These are phyloP conservation scores for Agrocybe praecox DNA, from an alignment of 768 basidiomycete genomes.

Conservation along the genomic window DNA sequence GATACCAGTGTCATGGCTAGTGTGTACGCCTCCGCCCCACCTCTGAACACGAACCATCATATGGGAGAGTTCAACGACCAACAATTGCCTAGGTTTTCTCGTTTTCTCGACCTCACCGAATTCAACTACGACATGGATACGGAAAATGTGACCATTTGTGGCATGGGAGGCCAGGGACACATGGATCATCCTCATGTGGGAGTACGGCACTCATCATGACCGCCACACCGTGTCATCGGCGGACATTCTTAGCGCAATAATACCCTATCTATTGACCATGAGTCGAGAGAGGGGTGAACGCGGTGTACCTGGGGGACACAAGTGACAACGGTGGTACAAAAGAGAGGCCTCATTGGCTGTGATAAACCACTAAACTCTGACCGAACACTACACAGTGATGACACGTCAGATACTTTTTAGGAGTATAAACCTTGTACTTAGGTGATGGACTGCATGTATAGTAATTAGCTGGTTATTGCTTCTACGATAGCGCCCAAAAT, in stretches of 20 bases:
- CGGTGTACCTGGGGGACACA: too few relatives aligned
- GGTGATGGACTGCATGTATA: too few relatives aligned
- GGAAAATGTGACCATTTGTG: not conserved
- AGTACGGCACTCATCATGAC: constrained; percentile 7
- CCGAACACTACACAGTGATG: too few relatives aligned
- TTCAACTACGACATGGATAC: constrained; percentile 4
- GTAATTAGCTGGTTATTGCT: too few relatives aligned
- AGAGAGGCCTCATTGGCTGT: too few relatives aligned
- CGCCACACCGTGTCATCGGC: not conserved
- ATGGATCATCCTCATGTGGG: constrained; percentile 7
- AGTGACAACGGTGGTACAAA: too few relatives aligned
- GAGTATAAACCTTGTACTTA: too few relatives aligned
- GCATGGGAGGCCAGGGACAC: not conserved
- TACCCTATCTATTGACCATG: not conserved
- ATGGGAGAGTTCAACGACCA: not conserved
- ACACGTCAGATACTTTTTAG: too few relatives aligned
- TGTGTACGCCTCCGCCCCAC: constrained; percentile 4
- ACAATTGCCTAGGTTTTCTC: constrained; percentile 9
- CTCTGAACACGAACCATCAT: not conserved
- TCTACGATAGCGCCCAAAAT: not conserved
- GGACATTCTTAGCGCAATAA: constrained; percentile 7
- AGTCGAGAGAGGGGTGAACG: too few relatives aligned
- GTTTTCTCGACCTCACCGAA: constrained; percentile 4
- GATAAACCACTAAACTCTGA: too few relatives aligned
- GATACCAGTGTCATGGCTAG: constrained; percentile 4